Conservation (phyloP, 2,329 filamentous ascomycete genomes). For the Penicillium sp. region DNA sequence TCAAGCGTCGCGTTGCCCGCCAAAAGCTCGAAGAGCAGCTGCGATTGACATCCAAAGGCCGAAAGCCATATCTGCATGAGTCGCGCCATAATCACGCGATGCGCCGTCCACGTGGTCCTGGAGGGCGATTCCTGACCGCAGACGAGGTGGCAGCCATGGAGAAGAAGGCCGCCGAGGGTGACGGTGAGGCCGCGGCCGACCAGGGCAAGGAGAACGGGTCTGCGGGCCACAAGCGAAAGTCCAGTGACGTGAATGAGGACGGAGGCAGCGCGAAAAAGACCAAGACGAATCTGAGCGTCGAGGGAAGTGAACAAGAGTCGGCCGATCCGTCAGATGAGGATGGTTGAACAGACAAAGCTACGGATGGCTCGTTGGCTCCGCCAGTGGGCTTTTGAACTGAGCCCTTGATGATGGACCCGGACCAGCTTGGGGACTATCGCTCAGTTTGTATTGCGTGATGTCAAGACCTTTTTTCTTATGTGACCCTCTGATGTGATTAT, state of each 20-base stretch:
- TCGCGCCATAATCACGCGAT: constrained; percentile 98
- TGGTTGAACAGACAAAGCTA: constrained; percentile 25
- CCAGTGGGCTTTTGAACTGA: too few species aligned
- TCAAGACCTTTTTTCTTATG: constrained; percentile 14
- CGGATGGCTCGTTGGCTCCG: neutral
- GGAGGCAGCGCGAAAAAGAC: constrained; percentile 45
- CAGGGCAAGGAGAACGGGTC: constrained; percentile 33
- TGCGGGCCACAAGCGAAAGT: constrained; percentile 47
- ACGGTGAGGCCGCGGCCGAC: constrained; percentile 22
- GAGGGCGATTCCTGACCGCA: constrained; percentile 90
- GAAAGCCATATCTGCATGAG: constrained; percentile 95
- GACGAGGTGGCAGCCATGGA: constrained; percentile 93
- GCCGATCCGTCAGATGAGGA: constrained; percentile 46
- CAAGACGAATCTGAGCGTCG: constrained; percentile 47
- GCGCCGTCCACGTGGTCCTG: constrained; percentile 86
- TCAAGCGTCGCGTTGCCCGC: constrained; percentile 87
- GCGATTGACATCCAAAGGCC: constrained; percentile 84
- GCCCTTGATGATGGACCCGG: too few species aligned
- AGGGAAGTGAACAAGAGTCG: constrained; percentile 49
- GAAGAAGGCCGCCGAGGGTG: constrained; percentile 47
- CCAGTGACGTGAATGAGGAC: constrained; percentile 42
- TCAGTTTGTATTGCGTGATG: neutral
- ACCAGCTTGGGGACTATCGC: too few species aligned
- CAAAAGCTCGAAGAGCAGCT: constrained; percentile 91
- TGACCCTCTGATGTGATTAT: neutral